Percentiles rank a stretch among this genome's conserved stretches.
These are phyloP conservation scores for Cladophialophora carrionii DNA, from an alignment of 2,329 filamentous ascomycete genomes.

Conservation along the genomic window DNA sequence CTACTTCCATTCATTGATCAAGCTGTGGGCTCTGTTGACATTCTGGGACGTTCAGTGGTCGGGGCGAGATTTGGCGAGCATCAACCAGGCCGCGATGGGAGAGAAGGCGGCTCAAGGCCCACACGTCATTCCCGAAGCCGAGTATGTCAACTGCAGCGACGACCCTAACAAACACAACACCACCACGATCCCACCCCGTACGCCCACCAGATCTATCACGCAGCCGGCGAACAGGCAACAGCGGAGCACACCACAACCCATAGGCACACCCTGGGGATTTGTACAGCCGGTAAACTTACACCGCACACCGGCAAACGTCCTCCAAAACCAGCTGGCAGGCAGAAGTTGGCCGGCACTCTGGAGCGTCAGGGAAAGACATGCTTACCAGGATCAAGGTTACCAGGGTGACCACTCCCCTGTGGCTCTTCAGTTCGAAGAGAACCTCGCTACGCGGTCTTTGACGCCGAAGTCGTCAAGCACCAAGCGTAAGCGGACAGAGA, in stretches of 20 bases:
- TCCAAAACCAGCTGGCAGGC: background rate
- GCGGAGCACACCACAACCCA: background rate
- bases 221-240: background rate
- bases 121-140: background rate
- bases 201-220: background rate
- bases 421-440: background rate
- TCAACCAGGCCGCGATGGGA: conserved; percentile 9
- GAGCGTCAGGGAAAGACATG: background rate
- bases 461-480: background rate
- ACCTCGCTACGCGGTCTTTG: background rate
- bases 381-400: background rate
- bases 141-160: background rate
- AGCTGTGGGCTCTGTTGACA: conserved; percentile 60
- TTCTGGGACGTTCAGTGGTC: conserved; percentile 54
- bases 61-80: conserved; percentile 45
- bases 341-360: conserved; percentile 3
- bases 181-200: background rate
- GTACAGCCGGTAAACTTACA: conserved; percentile 10
- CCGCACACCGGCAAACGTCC: conserved; percentile 22
- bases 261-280: conserved; percentile 24
- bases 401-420: background rate
- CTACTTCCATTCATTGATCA: conserved; percentile 63
- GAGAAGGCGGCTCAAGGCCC: background rate
- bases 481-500: background rate
- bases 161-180: background rate